Evolutionary conservation across 129 eudicot genomes (phyloP), one percentile per base, ranked within the genome.

Genomic region (Erigeron canadensis): DNA sequence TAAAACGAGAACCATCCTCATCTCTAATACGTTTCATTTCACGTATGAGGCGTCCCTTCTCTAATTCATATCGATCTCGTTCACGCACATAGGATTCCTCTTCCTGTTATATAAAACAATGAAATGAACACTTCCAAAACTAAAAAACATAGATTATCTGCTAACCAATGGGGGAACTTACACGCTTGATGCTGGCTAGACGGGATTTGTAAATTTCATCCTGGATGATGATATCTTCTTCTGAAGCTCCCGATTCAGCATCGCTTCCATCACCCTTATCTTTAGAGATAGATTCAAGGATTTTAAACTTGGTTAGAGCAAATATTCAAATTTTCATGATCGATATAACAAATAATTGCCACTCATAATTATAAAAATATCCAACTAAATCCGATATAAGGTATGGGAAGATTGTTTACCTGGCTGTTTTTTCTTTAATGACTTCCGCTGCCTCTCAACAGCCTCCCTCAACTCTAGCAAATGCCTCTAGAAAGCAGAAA

Each of bases 11-110:
- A 63, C 96, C 96, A 75, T 94, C 98, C 80, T 94, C 98, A 75
- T 94, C 98, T 15, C 98, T 79, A 21, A 94, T 84, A 67, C 98
- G 98, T 83, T 94, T 94, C 98, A 94, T 94, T 83, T 94, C 98
- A 55, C 98, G 98, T 78, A 94, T 94, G 47, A 94, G 95, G 74
- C 90, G 81, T 34, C 95, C 98, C 79, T 94, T 94, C 70, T 94
- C 98, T 71, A 94, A 44, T 71, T 94, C 98, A 62, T 85, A 82
- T 16, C 98, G 87, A 71, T 94, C 98, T 76, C 96, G 81, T 81
- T 94, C 98, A 11, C 98, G 95, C 81, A 89, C 80, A 65, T 79
- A 69, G 44, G 70, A 57, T 76, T 94, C 98, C 76, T 94, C 98
- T 81, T 94, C 98, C 98, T 94, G 75, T 70, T 54, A 75, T 2